Evolutionary conservation across 1,284 basidiomycete species (phyloP), one percentile per base, ranked within the genome.

Genomic region (Leccinum cinnamomeum): DNA sequence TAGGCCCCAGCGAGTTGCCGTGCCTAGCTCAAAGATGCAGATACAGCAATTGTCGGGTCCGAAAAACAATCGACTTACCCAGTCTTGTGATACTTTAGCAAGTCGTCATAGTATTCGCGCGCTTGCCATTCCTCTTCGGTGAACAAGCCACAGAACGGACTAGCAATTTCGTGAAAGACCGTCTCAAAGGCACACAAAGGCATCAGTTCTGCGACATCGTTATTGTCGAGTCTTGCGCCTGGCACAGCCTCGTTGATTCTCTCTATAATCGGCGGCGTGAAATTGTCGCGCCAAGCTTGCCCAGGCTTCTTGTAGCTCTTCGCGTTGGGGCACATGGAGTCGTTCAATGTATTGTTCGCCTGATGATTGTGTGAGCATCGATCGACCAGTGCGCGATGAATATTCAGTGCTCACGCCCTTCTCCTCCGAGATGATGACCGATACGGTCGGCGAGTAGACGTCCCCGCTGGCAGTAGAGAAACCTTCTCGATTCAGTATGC

Each of bases 131-230:
- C 88, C 2, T 80, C 74, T 12, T 70, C 63, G 0, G 76, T 75
- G 72, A 95, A 95, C 10, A 95, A 67, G 2, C 72, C 73, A 72
- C 94, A 97, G 78, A 92, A 94, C 0, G 81, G 82, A 67, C 89
- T 91, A 56, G 82, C 76, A 1, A 65, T 70, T 66, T 80, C 79
- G 5, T 80, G 80, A 2, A 82, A 84, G n/a, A 86, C 80, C 3
- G 86, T 87, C 67, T 93, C 90, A 72, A 94, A 95, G 0, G 91
- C 82, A 72, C 94, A 96, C 53, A 95, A 78, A 7, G 85, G 83
- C 70, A 92, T 87, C 25, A 95, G 77, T 66, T 79, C 82, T 59
- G 81, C 77, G 0, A 86, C 78, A 66, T 96, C 91, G 4, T 69
- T 64, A 23, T 81, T 71, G 2, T 79, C 80, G 23, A 95, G 77